Evolutionary conservation across 163 green algal genomes (phyloP).

Genomic region (Chlamydomonas reinhardtii): DNA sequence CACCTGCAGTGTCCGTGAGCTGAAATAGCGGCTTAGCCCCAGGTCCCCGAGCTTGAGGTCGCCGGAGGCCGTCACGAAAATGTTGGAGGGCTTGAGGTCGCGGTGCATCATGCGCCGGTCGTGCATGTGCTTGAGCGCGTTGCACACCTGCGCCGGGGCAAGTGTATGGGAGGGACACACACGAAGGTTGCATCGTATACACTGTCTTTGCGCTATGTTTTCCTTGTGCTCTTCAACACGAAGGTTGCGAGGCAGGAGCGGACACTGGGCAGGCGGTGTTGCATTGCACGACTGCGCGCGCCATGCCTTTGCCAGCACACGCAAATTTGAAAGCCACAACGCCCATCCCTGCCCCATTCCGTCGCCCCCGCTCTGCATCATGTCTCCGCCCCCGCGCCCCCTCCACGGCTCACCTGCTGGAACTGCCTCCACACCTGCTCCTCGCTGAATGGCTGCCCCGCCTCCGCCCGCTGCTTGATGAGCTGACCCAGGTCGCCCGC

Average conservation of each 20-base stretch:
- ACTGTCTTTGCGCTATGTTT: no score
- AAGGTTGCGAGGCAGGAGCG: no score
- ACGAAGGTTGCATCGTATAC: no score
- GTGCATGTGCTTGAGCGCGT: constrained; percentile 74
- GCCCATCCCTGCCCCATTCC: no score
- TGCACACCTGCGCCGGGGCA: constrained; percentile 64
- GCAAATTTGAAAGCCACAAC: no score
- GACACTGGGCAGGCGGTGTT: no score
- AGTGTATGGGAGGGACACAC: no score
- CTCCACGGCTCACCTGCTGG: constrained; percentile 43
- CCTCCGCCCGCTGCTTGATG: constrained; percentile 43
- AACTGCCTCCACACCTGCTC: constrained; percentile 59
- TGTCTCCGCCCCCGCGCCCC: not conserved
- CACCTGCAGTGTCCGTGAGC: constrained; percentile 61
- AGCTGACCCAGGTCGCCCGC: constrained; percentile 61
- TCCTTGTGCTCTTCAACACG: no score
- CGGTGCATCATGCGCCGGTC: constrained; percentile 79
- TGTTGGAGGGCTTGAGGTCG: constrained; percentile 77
- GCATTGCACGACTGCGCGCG: no score
- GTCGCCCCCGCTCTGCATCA: no score
- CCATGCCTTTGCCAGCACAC: no score
- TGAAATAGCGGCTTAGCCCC: constrained; percentile 78
- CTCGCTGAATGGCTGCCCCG: constrained; percentile 42
- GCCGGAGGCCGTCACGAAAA: constrained; percentile 73
- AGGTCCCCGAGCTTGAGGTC: constrained; percentile 81